Base-by-base conservation (phyloP, 495 filamentous ascomycete genomes). In the Neurospora sp. region DNA sequence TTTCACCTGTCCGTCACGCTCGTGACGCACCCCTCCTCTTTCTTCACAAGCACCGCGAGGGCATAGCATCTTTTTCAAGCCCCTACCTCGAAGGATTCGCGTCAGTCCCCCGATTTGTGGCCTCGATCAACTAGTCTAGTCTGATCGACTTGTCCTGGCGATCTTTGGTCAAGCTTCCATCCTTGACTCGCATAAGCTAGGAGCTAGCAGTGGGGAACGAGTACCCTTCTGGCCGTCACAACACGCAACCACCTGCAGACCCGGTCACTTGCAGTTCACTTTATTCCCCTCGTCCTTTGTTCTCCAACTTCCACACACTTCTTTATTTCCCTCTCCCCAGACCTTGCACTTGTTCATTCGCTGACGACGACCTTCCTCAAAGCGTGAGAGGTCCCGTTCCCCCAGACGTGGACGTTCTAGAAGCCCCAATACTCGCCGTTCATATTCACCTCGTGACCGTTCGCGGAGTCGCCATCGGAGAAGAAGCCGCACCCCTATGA, bases 361-460 rank as follows among this genome's bases (percentile, higher is more conserved):
- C 86, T 87, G 78, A 88, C 80, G 75, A 73, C 53, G 27, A 66
- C 53, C 48, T 35, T 66, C 68, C 48, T 81, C 78, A 72, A 88
- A 97, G 93, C 94, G 95, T 83, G 94, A 97, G 89, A 92, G 96
- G 84, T 96, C 94, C 84, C 93, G 94, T 82, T 96, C 93, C 75
- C 94, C 94, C 77, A 90, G 94, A 82, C 92, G 94, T 84, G 93
- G 93, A 76, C 85, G 85, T 76, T 88, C 86, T 73, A 80, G 86
- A 73, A 87, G 85, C 76, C 85, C 84, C 68, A 83, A 75, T 66
- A 75, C 83, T 80, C 91, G 94, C 79, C 93, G 94, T 77, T 97
- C 94, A 61, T 97, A 96, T 83, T 96, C 94, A 48, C 93, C 94
- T 73, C 93, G 94, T 81, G 95, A 93, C 83, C 92, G 94, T 81